These are phyloP conservation scores for Russula earlei DNA, from an alignment of 768 basidiomycete genomes.

Conservation along the genomic window DNA sequence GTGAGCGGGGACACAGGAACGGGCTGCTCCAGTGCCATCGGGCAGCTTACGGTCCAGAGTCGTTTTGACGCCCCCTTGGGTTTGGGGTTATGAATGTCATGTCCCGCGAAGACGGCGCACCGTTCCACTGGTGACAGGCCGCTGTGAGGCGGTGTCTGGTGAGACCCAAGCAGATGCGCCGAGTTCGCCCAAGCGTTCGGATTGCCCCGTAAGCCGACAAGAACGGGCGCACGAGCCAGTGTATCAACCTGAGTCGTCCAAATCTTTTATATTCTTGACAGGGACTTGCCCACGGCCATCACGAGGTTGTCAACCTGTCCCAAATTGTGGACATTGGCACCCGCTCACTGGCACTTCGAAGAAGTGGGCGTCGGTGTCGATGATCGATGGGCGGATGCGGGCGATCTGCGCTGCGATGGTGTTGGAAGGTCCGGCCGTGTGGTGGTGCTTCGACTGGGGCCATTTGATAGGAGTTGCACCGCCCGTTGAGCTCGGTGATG, in stretches of 20 bases:
- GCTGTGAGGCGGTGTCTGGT: neutral
- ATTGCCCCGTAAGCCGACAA: neutral
- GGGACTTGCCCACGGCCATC: no score
- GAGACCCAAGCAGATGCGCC: constrained; percentile 4
- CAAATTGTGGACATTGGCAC: no score
- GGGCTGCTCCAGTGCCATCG: neutral
- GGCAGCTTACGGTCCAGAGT: neutral
- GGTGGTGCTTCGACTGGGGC: neutral
- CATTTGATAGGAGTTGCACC: neutral
- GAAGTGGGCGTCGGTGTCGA: no score
- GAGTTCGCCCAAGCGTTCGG: neutral
- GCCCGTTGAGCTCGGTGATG: constrained; percentile 2
- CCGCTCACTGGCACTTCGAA: no score
- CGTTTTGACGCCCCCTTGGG: neutral
- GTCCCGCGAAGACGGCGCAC: neutral
- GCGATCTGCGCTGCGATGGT: no score
- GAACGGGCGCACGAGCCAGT: neutral
- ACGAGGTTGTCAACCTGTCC: no score
- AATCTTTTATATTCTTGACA: no score
- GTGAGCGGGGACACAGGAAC: neutral
- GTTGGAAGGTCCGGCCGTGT: neutral
- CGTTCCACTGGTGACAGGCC: neutral
- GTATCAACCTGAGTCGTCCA: no score
- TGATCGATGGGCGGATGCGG: no score
- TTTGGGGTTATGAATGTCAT: neutral